Evolutionary conservation across 2,329 filamentous ascomycete species (phyloP).

Genomic region (Apiospora aurea): DNA sequence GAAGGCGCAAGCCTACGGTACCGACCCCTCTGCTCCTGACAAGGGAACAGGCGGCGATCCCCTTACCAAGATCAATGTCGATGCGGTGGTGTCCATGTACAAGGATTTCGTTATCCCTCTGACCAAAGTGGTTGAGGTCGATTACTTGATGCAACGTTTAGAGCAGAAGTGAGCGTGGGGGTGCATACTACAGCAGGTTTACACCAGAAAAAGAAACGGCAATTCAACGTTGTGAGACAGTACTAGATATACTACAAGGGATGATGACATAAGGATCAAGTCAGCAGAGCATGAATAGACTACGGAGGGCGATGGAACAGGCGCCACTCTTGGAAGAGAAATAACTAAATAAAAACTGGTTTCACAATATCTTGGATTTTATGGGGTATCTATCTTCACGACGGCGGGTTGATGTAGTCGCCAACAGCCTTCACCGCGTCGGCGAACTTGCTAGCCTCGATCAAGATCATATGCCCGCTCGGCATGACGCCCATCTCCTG

Average conservation of each 20-base stretch:
- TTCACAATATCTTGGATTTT: slow-evolving; percentile 23
- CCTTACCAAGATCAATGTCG: slow-evolving; percentile 80
- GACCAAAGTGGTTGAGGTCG: slow-evolving; percentile 98
- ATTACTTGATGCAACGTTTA: slow-evolving; percentile 87
- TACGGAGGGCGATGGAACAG: background rate
- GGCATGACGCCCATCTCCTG: slow-evolving; percentile 90
- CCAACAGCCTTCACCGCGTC: slow-evolving; percentile 77
- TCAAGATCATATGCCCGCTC: slow-evolving; percentile 83
- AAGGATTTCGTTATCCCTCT: slow-evolving; percentile 92
- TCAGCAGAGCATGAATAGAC: background rate
- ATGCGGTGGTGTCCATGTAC: slow-evolving; percentile 91
- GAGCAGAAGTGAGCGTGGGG: background rate
- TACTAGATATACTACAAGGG: too few relatives aligned
- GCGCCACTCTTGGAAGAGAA: background rate
- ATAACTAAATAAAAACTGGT: background rate
- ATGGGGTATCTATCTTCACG: slow-evolving; percentile 36
- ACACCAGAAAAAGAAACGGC: background rate
- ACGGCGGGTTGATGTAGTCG: slow-evolving; percentile 71
- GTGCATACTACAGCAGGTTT: background rate
- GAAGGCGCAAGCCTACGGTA: slow-evolving; percentile 94
- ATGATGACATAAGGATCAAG: background rate
- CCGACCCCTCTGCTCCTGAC: slow-evolving; percentile 73
- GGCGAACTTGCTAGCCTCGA: slow-evolving; percentile 80
- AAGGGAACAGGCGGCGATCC: slow-evolving; percentile 59
- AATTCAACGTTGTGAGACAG: background rate